Base-by-base conservation (phyloP, 2,329 filamentous ascomycete species). In the Cladorrhinum sp. region DNA sequence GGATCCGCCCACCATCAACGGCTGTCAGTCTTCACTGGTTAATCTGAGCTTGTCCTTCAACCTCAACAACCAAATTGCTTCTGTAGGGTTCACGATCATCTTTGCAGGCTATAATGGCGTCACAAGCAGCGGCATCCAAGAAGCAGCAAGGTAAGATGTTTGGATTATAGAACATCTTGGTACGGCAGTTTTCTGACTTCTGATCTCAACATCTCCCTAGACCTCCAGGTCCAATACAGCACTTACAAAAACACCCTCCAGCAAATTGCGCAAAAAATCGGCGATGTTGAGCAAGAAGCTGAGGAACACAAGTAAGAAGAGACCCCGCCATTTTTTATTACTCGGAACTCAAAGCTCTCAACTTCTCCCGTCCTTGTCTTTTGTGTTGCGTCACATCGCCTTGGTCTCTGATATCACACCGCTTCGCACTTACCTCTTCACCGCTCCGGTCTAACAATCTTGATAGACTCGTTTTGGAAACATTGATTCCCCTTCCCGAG, bases 221-320 rank as follows among this genome's bases (percentile, higher is more conserved):
- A 95, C 73, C 85, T 95, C 67, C 91, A 95, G 77, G 78, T 82
- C 54, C 89, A 91, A 69, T 95, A 95, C 74, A 85, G 85, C 67
- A 91, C 87, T 76, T 93, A 86, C 77, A 90, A 89, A 73, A 87
- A 84, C 68, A 87, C 82, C 2, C 84, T 99, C 61, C 93, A 98
- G 77, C 91, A 95, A 72, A 87, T 99, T 70, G 95, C 95, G 27
- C 89, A 92, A 72, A 98, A 96, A 76, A 97, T 99, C 68, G 95
- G 95, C 45, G 93, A 98, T 72, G 93, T 99, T 59, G 95, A 99
- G 78, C 92, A 96, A 74, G 95, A 98, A 75, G 88, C 91, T 20
- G 95, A 99, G 76, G 95, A 99, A 75, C 95, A 99, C 81, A 98
- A 96, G 95, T 98, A 78, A 74, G 89, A 58, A 45, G 10, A 59